Evolutionary conservation across 495 filamentous ascomycete genomes (phyloP), one percentile per base, ranked within the genome.

Genomic region (Lasiosphaeris hirsuta): DNA sequence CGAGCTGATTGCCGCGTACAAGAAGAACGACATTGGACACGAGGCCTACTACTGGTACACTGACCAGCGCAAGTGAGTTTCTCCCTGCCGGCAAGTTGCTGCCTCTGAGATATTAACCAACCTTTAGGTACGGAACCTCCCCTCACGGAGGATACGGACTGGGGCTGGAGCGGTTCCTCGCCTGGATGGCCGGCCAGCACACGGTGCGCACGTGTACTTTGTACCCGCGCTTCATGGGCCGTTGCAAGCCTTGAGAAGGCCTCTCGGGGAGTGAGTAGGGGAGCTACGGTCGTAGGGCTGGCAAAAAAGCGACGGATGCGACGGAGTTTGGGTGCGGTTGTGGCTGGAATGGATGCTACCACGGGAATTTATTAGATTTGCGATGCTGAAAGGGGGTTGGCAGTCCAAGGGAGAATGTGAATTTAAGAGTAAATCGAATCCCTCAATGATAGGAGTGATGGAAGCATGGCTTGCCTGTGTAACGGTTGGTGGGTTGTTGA

Each of bases 11-110:
- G 85, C 77, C 42, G 94, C 90, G 5, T 97, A 95, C 72, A 84
- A 89, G 75, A 82, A 89, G 58, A 88, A 96, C 70, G 89, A 86
- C 46, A 96, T 98, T 67, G 84, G 86, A 49, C 84, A 89, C 30
- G 84, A 84, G 68, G 86, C 89, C 11, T 98, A 98, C 74, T 98
- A 96, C 82, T 98, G 94, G 94, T 99, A 96, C 78, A 97, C 91
- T 9, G 94, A 98, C 75, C 91, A 96, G 84, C 81, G 94, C 64
- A 96, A 96, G 90, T 95, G 75, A 82, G 90, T 89, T 43, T 19
- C n/a, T 34, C 39, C 19, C 45, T 44, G 8, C 18, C 18, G 39
- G 37, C n/a, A 2, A 8, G 14, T 33, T 5, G 14, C 42, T 14
- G 15, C 8, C 8, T n/a, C 18, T 18, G 30, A 50, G 61, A 61